These are phyloP conservation scores for Pestalotiopsis sp. DNA, from an alignment of 2,329 filamentous ascomycete species.

Conservation along the genomic window DNA sequence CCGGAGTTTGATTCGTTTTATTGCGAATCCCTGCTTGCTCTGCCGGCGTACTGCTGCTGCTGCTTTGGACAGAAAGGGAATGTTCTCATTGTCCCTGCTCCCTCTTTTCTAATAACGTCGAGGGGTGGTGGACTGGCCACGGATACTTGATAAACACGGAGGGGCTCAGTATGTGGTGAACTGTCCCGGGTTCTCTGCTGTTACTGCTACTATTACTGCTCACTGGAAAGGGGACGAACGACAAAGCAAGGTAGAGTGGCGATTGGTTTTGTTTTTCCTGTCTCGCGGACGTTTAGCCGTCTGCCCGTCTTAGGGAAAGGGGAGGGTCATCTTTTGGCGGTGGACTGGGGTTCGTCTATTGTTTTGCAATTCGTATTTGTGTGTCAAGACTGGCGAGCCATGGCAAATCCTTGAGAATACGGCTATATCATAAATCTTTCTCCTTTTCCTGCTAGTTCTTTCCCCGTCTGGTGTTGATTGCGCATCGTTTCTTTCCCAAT, in stretches of 20 bases:
- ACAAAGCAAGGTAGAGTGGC: background rate
- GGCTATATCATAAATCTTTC: slow-evolving; percentile 49
- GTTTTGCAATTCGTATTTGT: slow-evolving; percentile 28
- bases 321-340: slow-evolving; percentile 10
- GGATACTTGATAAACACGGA: slow-evolving; percentile 10
- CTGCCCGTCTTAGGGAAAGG: slow-evolving; percentile 4
- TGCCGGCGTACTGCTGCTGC: slow-evolving; percentile 16
- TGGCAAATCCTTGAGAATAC: slow-evolving; percentile 31
- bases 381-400: slow-evolving; percentile 37
- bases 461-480: background rate
- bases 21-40: slow-evolving; percentile 10
- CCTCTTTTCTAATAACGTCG: slow-evolving; percentile 11
- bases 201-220: slow-evolving; percentile 12
- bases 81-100: slow-evolving; percentile 13
- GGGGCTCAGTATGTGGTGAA: background rate
- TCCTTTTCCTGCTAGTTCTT: slow-evolving; percentile 34
- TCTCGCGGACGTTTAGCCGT: background rate
- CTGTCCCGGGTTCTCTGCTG: background rate
- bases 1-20: slow-evolving; percentile 33
- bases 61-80: slow-evolving; percentile 12
- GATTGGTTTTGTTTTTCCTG: slow-evolving; percentile 1
- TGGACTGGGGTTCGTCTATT: slow-evolving; percentile 32
- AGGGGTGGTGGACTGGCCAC: slow-evolving; percentile 5
- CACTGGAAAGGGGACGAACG: slow-evolving; percentile 6
- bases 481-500: background rate